phyloP scores from a whole-genome alignment of 2,329 filamentous ascomycete species.

The Monilinia aucupariae region DNA sequence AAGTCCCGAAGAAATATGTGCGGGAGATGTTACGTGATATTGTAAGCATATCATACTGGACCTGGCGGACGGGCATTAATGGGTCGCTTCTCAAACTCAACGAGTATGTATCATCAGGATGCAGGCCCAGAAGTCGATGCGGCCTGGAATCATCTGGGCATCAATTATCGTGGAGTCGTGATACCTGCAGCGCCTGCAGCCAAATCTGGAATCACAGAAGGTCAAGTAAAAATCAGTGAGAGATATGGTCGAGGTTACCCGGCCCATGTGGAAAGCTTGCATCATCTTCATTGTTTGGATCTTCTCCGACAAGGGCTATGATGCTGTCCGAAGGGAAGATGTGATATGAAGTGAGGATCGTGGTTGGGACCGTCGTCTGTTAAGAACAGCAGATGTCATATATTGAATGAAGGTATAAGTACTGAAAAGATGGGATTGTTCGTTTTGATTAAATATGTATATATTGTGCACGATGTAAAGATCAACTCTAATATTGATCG shows the following conservation, averaged over 20 bases:
- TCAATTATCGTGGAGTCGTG: background rate
- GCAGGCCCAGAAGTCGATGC: background rate
- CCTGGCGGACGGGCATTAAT: too few species aligned
- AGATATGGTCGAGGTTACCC: conserved; percentile 1
- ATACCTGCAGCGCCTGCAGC: background rate
- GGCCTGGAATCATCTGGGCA: background rate
- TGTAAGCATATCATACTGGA: background rate
- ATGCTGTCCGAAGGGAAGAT: background rate
- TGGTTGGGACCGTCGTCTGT: background rate
- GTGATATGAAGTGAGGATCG: background rate
- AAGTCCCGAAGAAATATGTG: background rate
- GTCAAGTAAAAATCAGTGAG: background rate
- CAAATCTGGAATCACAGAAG: background rate
- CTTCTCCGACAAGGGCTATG: conserved; percentile 45
- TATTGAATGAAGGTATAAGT: background rate
- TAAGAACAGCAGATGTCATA: rapidly evolving
- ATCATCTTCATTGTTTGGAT: conserved; percentile 34
- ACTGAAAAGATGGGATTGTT: too few species aligned
- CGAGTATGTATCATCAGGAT: background rate
- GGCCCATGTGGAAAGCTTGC: background rate
- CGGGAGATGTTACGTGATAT: background rate
- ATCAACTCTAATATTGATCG: too few species aligned
- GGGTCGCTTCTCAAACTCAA: background rate
- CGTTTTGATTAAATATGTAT: too few species aligned
- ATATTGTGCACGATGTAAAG: too few species aligned